Percentiles rank a stretch among this genome's conserved stretches.
phyloP scores from a whole-genome alignment of 257 asterid species.

The Euphrasia confusa region DNA sequence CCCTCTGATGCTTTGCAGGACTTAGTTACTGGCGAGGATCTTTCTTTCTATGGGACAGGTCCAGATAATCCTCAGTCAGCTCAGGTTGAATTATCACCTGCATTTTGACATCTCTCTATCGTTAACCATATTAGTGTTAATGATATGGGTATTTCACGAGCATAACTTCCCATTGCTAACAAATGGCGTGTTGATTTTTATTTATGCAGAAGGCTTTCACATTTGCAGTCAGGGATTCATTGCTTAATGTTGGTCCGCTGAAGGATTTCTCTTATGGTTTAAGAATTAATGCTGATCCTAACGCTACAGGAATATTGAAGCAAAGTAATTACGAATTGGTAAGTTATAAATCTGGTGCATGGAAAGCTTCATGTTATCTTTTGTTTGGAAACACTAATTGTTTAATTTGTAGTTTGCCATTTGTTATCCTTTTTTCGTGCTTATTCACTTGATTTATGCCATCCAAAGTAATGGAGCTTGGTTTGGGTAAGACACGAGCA shows the following conservation, averaged over 20 bases:
- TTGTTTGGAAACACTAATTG: conserved; percentile 14
- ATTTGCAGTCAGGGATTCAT: conserved; percentile 87
- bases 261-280: conserved; percentile 88
- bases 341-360: conserved; percentile 31
- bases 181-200: conserved; percentile 24
- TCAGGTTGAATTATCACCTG: conserved; percentile 51
- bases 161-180: conserved; percentile 21
- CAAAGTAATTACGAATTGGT: conserved; percentile 97
- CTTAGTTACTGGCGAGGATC: conserved; percentile 73
- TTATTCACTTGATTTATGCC: conserved; percentile 1
- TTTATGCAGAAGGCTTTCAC: conserved; percentile 75
- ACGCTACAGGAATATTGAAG: conserved; percentile 77
- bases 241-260: conserved; percentile 88
- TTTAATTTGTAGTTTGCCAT: conserved; percentile 10
- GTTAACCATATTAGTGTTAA: conserved; percentile 3
- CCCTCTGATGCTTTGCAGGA: conserved; percentile 87
- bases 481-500: conserved; percentile 18
- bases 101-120: conserved; percentile 1
- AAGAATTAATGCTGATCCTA: conserved; percentile 81
- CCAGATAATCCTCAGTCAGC: conserved; percentile 72
- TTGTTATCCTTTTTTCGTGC: conserved; percentile 9
- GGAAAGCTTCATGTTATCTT: not conserved
- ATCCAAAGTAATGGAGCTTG: conserved; percentile 18
- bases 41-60: conserved; percentile 71
- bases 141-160: conserved; percentile 19